Percentiles rank a stretch among this genome's conserved stretches.
phyloP scores from a whole-genome alignment of 2,329 filamentous ascomycete species.

The Colletotrichum brevisporum region DNA sequence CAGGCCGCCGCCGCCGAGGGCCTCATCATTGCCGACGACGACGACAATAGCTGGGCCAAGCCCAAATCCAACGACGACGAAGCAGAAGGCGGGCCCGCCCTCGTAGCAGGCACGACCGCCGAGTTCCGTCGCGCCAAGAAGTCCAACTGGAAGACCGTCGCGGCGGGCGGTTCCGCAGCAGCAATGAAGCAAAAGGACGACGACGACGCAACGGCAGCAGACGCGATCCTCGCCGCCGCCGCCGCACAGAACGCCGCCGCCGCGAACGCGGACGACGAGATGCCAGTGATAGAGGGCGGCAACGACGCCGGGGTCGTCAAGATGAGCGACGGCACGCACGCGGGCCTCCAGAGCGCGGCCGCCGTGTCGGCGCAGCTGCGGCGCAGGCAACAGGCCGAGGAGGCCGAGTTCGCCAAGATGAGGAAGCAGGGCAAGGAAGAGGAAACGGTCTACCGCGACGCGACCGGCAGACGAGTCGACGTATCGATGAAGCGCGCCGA shows the following conservation, averaged over 20 bases:
- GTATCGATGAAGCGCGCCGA: conserved; percentile 92
- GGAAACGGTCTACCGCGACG: conserved; percentile 96
- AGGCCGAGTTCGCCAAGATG: conserved; percentile 62
- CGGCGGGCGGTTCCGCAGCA: conserved; percentile 52
- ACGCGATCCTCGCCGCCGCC: conserved; percentile 82
- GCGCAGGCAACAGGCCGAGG: conserved; percentile 76
- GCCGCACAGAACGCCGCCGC: conserved; percentile 75
- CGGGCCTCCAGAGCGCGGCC: conserved; percentile 87
- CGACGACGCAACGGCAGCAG: conserved; percentile 75
- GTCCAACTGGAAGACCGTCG: conserved; percentile 83
- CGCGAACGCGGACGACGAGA: conserved; percentile 62
- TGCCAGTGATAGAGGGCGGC: conserved; percentile 60
- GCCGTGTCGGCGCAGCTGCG: conserved; percentile 80
- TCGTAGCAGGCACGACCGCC: conserved; percentile 65
- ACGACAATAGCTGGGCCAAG: conserved; percentile 67
- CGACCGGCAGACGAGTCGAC: conserved; percentile 94
- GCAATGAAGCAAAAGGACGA: conserved; percentile 47
- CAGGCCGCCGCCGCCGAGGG: conserved; percentile 60
- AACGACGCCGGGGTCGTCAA: conserved; percentile 65
- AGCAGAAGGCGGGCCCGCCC: conserved; percentile 66
- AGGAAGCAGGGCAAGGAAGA: conserved; percentile 65
- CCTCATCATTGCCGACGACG: conserved; percentile 76
- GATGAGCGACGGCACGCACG: conserved; percentile 91
- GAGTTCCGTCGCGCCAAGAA: conserved; percentile 84
- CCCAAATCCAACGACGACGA: conserved; percentile 61